Evolutionary conservation across 23 red algal genomes (phyloP).

Genomic region (Gracilaria gracilis): DNA sequence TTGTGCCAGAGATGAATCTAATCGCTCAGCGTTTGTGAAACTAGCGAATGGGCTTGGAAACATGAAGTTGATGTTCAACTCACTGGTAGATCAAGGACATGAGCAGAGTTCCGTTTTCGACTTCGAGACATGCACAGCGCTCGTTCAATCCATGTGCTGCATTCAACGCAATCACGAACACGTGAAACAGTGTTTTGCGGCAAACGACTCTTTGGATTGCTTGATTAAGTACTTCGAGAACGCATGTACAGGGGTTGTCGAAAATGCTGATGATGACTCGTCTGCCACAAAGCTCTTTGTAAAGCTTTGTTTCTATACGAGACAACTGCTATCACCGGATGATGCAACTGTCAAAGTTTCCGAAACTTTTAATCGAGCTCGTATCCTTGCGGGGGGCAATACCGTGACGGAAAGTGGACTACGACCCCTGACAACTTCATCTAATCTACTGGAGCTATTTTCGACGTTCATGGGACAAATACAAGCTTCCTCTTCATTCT

Average conservation of each 20-base stretch:
- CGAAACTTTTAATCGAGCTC: constrained; percentile 59
- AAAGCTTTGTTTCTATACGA: not conserved
- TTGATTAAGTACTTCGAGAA: constrained; percentile 20
- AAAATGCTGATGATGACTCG: not conserved
- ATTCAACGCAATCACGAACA: constrained; percentile 35
- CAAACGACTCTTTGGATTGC: constrained; percentile 23
- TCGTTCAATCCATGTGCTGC: constrained; percentile 4
- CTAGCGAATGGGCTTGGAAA: not conserved
- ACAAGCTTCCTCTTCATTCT: not conserved
- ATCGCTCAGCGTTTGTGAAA: constrained; percentile 36
- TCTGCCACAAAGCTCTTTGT: constrained; percentile 29
- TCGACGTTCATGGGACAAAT: constrained; percentile 8
- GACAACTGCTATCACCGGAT: constrained; percentile 48
- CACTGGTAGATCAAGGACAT: not conserved
- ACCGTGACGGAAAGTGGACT: constrained; percentile 60
- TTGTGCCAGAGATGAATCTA: constrained; percentile 42
- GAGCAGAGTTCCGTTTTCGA: not conserved
- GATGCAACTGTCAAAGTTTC: constrained; percentile 25
- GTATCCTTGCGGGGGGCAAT: constrained; percentile 40
- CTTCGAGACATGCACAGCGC: not conserved
- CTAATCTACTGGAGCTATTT: constrained; percentile 21
- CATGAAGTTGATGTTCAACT: constrained; percentile 28
- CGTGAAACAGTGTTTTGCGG: constrained; percentile 41
- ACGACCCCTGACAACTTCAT: constrained; percentile 18
- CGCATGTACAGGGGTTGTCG: not conserved